Evolutionary conservation across 805 yeast species (phyloP), one percentile per base, ranked within the genome.

Genomic region (Candida methanosorbosa): DNA sequence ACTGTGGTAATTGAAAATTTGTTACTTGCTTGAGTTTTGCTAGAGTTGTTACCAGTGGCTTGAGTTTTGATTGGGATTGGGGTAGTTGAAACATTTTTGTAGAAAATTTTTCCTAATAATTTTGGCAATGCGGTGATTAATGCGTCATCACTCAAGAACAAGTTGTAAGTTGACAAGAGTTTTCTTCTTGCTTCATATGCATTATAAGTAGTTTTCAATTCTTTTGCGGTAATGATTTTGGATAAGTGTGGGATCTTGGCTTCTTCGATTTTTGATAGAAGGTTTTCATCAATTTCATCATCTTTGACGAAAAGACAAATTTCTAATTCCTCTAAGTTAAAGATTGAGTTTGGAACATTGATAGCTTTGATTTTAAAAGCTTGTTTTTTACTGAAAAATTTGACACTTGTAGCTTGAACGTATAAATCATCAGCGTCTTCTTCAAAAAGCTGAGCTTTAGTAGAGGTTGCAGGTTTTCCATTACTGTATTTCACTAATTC

Each of bases 181-280:
- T 77, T 79, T 56, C 97, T 78, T 57, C 87, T 78, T 39, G 87
- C 79, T 59, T 92, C 97, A 49, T 64, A 92, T n/a, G 84, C 75
- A 62, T 86, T 86, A 68, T 77, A 90, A 40, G 80, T 81, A 23
- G 87, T 83, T 57, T 85, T 85, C 43, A 92, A 67, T 45, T 86
- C 81, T 30, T 75, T 67, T 36, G 80, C 79, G 5, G 92, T 71
- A 23, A 87, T 67, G 36, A 88, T 77, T 48, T 71, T 69, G 17
- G 57, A 38, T 29, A 75, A 57, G 27, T 70, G 57, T 17, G 72
- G 69, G 22, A 73, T 61, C 16, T 61, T 46, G 24, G 60, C 67
- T 26, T 56, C 57, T 53, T 74, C 80, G 36, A 74, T 62, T 37
- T 59, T 46, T 36, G 63, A 66, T 38, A 73, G 51, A 34, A 64